Base-by-base conservation (phyloP, 2,329 filamentous ascomycete genomes). In the Pestalotiopsis sp. region DNA sequence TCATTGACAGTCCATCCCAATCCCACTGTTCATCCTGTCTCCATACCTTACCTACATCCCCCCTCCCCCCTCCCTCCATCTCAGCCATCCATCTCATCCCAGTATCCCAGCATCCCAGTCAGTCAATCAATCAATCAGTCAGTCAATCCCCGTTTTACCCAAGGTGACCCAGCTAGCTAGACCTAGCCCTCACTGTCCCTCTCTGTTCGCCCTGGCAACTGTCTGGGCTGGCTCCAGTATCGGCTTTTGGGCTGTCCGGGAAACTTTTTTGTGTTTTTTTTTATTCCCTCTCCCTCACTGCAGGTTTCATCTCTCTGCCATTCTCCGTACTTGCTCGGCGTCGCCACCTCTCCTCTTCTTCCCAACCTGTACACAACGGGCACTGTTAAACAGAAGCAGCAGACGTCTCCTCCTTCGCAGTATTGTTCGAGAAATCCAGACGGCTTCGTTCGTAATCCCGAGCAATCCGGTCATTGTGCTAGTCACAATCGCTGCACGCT, bases 1-100 rank as follows among this genome's bases (percentile, higher is more conserved):
- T 66, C 58, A 66, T 66, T 66, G 65, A 62, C 58, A 66, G 22
- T 52, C 44, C 44, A 52, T 52, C 44, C 44, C 40, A 48, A 52
- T 52, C 44, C 44, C 17, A 52, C 44, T 52, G 44, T 20, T 52
- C 44, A n/a, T 52, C 44, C 17, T n/a, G 44, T 17, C 44, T 55
- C 65, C 65, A 40, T 66, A 57, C 65, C 56, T 35, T 35, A 59
- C 44, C 64, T 13, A 22, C 17, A 24, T 55, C 56, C 63, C 48
- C 26, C 24, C 26, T 30, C 48, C 52, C 11, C 20, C 48, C 64
- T 24, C 52, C 48, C 14, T 44, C 64, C 30, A 26, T 40, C 35
- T 20, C 52, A 59, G 26, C 39, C 38, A 57, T 40, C n/a, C 35
- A n/a, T 63, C 39, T 22, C n/a, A 63, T 62, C 35, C 39, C 61